phyloP scores from a whole-genome alignment of 164 flowering plant species.

The Vitis riparia region DNA sequence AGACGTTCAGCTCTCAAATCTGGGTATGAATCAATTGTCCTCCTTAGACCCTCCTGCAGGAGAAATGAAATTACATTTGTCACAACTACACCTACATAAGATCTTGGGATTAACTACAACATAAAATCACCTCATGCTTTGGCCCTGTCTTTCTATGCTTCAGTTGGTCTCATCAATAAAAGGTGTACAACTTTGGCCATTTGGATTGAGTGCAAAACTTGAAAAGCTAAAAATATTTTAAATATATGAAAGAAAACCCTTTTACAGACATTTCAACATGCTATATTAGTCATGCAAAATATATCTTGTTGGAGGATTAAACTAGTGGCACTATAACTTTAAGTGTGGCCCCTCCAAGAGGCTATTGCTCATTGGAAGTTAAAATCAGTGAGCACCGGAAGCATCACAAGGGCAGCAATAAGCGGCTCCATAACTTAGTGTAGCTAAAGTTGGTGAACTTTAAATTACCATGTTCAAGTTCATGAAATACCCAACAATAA shows the following conservation, averaged over 20 bases:
- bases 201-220: background rate
- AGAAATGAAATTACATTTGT: background rate
- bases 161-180: background rate
- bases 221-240: background rate
- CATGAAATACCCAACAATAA: background rate
- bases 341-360: background rate
- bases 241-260: background rate
- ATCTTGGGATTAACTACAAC: background rate
- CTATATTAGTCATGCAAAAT: background rate
- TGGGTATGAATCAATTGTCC: constrained; percentile 80
- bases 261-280: background rate
- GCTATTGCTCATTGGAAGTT: background rate
- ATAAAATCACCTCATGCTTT: background rate
- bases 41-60: constrained; percentile 77
- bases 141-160: background rate
- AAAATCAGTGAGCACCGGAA: too few species aligned
- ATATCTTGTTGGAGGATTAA: background rate
- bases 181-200: background rate
- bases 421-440: background rate
- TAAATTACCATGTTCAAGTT: background rate
- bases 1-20: constrained; percentile 62
- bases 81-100: background rate
- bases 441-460: too few species aligned
- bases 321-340: background rate
- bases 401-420: background rate